Base-by-base conservation (phyloP, 768 basidiomycete species). In the Mycena rebaudengoi region DNA sequence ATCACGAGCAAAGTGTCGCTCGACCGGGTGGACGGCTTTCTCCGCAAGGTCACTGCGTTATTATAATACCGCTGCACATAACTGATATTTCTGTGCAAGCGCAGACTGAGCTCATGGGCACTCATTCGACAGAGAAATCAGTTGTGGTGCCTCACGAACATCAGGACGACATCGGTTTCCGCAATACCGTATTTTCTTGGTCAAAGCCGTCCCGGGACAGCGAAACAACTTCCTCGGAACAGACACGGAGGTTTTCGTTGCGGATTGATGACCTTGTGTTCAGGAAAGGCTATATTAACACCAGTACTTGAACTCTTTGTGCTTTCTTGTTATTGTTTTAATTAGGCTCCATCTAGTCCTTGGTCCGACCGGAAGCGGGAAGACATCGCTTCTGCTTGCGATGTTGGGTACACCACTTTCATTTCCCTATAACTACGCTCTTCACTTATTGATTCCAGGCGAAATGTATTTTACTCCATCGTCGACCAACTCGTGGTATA, bases 341-440 rank as follows among this genome's bases (percentile, higher is more conserved):
- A n/a, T n/a, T n/a, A n/a, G n/a, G n/a, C n/a, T n/a, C n/a, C n/a
- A n/a, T n/a, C n/a, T n/a, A n/a, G n/a, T n/a, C n/a, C n/a, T n/a
- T n/a, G n/a, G n/a, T n/a, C n/a, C n/a, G n/a, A 37, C 35, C 11
- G 35, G 10, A 23, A 82, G 80, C 5, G 89, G 88, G 7, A 90
- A 89, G 75, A 89, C 89, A 0, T 87, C 86, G 0, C 68, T 89
- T 30, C 74, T 89, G 29, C 88, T 90, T 85, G 88, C 88, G 2
- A 73, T 89, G 49, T 78, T 88, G 8, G 82, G 80, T 77, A 63
- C 5, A 28, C 32, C 46, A 40, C 54, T n/a, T 45, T 35, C 25
- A n/a, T 39, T 25, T 12, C 25, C 20, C 18, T 21, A 63, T 3
- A 55, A 13, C 2, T n/a, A 20, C 32, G 11, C 2, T 26, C 40